Conservation (phyloP, 2,329 filamentous ascomycete genomes). For the Monosporascus sp. region DNA sequence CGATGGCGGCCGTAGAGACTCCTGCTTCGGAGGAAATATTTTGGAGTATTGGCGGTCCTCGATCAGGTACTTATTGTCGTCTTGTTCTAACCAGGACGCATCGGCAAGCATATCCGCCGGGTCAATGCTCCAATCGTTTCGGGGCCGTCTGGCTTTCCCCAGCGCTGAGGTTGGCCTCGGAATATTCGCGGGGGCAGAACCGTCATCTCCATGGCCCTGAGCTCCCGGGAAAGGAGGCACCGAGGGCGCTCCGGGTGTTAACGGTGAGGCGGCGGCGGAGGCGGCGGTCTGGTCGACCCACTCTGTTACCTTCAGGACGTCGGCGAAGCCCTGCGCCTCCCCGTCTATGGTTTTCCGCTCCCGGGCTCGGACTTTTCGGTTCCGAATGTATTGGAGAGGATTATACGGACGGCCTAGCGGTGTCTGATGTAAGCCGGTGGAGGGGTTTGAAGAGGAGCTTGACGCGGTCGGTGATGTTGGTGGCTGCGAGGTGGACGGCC, state of each 20-base stretch:
- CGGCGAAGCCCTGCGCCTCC: slow-evolving; percentile 69
- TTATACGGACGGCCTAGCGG: slow-evolving; percentile 71
- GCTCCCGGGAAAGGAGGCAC: slow-evolving; percentile 44
- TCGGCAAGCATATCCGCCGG: slow-evolving; percentile 87
- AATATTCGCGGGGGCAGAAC: slow-evolving; percentile 28
- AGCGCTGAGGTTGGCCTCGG: slow-evolving; percentile 36
- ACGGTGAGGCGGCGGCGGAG: slow-evolving; percentile 34
- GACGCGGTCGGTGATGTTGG: slow-evolving; percentile 33
- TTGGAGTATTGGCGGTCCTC: slow-evolving; percentile 73
- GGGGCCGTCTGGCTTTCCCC: slow-evolving; percentile 62
- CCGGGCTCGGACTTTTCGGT: slow-evolving; percentile 76
- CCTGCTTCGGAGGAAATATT: slow-evolving; percentile 51
- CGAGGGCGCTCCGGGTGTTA: slow-evolving; percentile 27
- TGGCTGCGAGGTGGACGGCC: slow-evolving; percentile 35
- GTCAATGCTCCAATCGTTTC: slow-evolving; percentile 79
- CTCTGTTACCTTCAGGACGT: slow-evolving; percentile 62
- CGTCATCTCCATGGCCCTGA: slow-evolving; percentile 38
- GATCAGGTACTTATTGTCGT: slow-evolving; percentile 71
- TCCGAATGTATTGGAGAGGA: slow-evolving; percentile 86
- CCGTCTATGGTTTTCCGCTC: slow-evolving; percentile 72
- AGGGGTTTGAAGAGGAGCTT: slow-evolving; percentile 22
- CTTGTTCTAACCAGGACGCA: slow-evolving; percentile 82
- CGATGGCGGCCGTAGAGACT: slow-evolving; percentile 7
- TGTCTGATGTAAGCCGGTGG: slow-evolving; percentile 27
- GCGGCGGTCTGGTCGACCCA: slow-evolving; percentile 71